Evolutionary conservation across 306 rosid genomes (phyloP).

Genomic region (Spatholobus suberectus): DNA sequence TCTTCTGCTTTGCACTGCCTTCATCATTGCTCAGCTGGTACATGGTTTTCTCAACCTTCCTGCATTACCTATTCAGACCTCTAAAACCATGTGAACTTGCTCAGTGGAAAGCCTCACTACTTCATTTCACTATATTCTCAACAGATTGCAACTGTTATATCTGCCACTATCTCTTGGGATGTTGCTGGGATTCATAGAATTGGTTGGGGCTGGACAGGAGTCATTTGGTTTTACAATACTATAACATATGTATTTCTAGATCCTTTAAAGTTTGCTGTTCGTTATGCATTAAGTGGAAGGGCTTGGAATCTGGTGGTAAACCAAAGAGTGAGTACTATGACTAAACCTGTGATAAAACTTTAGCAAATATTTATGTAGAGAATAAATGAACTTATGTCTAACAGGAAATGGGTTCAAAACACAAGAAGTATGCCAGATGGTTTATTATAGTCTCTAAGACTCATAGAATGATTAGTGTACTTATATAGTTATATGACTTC

Average conservation of each 20-base stretch:
- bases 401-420: not conserved
- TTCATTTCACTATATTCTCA: slow-evolving; percentile 3
- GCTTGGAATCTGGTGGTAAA: slow-evolving; percentile 74
- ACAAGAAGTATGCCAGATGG: not conserved
- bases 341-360: not conserved
- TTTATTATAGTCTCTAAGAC: not conserved
- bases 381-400: not conserved
- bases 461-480: slow-evolving; percentile 10
- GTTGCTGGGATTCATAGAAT: slow-evolving; percentile 57
- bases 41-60: not conserved
- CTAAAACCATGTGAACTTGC: slow-evolving; percentile 1
- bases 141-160: slow-evolving; percentile 72
- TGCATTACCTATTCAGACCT: not conserved
- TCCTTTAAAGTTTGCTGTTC: slow-evolving; percentile 77
- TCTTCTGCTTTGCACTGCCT: slow-evolving; percentile 61
- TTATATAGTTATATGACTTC: not conserved
- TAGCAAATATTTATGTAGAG: not conserved
- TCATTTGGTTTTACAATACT: slow-evolving; percentile 67
- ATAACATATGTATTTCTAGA: slow-evolving; percentile 63
- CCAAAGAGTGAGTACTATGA: slow-evolving; percentile 63
- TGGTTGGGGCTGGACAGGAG: slow-evolving; percentile 76
- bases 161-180: slow-evolving; percentile 57
- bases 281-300: slow-evolving; percentile 70
- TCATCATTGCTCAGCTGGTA: slow-evolving; percentile 76
- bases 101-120: not conserved